phyloP scores from a whole-genome alignment of 106 monocot species.

The Allium fistulosum region DNA sequence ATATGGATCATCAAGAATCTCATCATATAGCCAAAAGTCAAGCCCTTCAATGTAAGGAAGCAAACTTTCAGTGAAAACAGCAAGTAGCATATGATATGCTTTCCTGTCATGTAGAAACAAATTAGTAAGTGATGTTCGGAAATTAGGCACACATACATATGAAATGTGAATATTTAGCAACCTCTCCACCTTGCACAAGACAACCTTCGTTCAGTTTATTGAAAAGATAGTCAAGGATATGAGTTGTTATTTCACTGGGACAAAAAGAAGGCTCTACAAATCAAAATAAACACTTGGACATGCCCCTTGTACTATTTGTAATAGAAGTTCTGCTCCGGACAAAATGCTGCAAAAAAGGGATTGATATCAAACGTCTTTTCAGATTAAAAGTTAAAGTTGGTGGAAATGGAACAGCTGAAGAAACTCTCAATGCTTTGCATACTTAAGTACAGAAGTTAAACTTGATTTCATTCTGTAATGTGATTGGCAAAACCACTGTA shows the following conservation, averaged over 20 bases:
- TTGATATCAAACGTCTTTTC: slow-evolving; percentile 2
- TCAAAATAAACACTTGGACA: slow-evolving; percentile 49
- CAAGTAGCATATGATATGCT: slow-evolving; percentile 75
- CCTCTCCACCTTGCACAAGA: slow-evolving; percentile 88
- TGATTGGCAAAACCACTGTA: too few species aligned
- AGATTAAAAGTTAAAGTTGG: too few species aligned
- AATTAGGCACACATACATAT: not conserved
- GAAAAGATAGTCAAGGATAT: slow-evolving; percentile 73
- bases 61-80: slow-evolving; percentile 53
- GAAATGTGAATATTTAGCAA: slow-evolving; percentile 22
- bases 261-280: slow-evolving; percentile 19
- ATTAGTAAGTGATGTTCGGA: too few species aligned
- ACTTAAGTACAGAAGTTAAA: too few species aligned
- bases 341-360: slow-evolving; percentile 44
- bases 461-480: too few species aligned
- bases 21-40: slow-evolving; percentile 90
- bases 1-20: slow-evolving; percentile 92
- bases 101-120: slow-evolving; percentile 35
- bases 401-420: too few species aligned
- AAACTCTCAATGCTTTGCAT: too few species aligned
- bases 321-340: slow-evolving; percentile 71
- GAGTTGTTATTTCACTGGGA: slow-evolving; percentile 49
- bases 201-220: slow-evolving; percentile 64
- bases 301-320: slow-evolving; percentile 51
- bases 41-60: slow-evolving; percentile 82